Percentiles rank a stretch among this genome's conserved stretches.
Conservation (phyloP, 371 early-diverging fungal genomes). For the Mortierella sp. region DNA sequence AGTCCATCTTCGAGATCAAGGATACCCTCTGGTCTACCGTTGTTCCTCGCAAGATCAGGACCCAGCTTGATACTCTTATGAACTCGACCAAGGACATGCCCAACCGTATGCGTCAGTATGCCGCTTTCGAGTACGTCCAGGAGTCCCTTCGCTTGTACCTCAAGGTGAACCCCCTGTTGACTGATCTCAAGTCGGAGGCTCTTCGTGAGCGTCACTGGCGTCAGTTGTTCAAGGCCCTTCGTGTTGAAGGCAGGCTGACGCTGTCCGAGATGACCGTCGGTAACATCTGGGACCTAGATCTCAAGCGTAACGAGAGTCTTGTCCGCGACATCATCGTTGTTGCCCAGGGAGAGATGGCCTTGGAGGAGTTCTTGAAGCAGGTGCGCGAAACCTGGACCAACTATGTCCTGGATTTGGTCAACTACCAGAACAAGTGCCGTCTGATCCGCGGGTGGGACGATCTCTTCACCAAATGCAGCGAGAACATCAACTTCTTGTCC, state of each 20-base stretch:
- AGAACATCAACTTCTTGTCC: conserved; percentile 93
- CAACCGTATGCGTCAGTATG: conserved; percentile 95
- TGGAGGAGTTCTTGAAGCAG: conserved; percentile 97
- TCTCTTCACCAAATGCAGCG: conserved; percentile 94
- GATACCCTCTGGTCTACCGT: conserved; percentile 93
- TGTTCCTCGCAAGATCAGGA: conserved; percentile 92
- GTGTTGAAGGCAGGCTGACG: conserved; percentile 77
- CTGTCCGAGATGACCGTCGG: conserved; percentile 94
- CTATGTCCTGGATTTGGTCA: conserved; percentile 93
- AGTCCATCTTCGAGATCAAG: conserved; percentile 84
- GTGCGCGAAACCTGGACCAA: conserved; percentile 94
- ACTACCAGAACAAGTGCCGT: conserved; percentile 97
- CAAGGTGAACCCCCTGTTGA: conserved; percentile 85
- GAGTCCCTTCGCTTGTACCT: conserved; percentile 85
- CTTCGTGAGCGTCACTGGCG: conserved; percentile 98
- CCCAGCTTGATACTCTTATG: conserved; percentile 87
- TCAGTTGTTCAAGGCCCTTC: conserved; percentile 88
- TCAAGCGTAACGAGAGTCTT: conserved; percentile 86
- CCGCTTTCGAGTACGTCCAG: conserved; percentile 96
- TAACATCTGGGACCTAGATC: conserved; percentile 94
- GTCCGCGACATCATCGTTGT: conserved; percentile 90
- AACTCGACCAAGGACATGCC: conserved; percentile 92
- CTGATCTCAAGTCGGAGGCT: conserved; percentile 96
- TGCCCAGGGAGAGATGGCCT: conserved; percentile 99
- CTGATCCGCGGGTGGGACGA: conserved; percentile 98